Conservation (phyloP, 129 eudicot species). For the Flaveria robusta region DNA sequence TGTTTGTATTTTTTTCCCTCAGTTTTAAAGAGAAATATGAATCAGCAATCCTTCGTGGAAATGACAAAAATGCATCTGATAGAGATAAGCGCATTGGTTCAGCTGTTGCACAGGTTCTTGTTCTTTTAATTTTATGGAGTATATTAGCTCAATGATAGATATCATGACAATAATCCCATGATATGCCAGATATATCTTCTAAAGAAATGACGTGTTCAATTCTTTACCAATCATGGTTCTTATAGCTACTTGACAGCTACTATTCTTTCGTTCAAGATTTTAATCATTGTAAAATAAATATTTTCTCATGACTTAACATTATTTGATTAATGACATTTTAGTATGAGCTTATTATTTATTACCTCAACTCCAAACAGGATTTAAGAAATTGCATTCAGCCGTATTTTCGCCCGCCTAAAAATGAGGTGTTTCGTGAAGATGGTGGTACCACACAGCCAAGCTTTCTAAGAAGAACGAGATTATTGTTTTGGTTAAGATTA, state of each 20-base stretch:
- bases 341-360: conserved; percentile 2
- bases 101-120: conserved; percentile 83
- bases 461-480: conserved; percentile 93
- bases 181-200: background rate
- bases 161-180: background rate
- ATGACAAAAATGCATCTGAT: conserved; percentile 88
- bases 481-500: conserved; percentile 82
- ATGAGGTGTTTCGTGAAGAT: conserved; percentile 75
- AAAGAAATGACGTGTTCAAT: background rate
- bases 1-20: conserved; percentile 6
- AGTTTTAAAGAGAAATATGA: conserved; percentile 86
- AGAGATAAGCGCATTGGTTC: conserved; percentile 94
- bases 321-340: too few relatives aligned
- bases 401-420: conserved; percentile 81
- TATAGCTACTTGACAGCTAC: conserved; percentile 8
- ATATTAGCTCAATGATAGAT: background rate
- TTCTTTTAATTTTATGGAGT: background rate
- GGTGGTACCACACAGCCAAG: conserved; percentile 43
- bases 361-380: conserved; percentile 47
- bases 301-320: background rate
- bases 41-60: conserved; percentile 74
- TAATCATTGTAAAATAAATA: background rate
- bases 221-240: background rate
- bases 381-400: conserved; percentile 91
- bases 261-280: conserved; percentile 8